Percentiles rank a stretch among this genome's conserved stretches.
These are phyloP conservation scores for Saturnispora kantuleensis DNA, from an alignment of 805 yeast genomes.

Conservation along the genomic window DNA sequence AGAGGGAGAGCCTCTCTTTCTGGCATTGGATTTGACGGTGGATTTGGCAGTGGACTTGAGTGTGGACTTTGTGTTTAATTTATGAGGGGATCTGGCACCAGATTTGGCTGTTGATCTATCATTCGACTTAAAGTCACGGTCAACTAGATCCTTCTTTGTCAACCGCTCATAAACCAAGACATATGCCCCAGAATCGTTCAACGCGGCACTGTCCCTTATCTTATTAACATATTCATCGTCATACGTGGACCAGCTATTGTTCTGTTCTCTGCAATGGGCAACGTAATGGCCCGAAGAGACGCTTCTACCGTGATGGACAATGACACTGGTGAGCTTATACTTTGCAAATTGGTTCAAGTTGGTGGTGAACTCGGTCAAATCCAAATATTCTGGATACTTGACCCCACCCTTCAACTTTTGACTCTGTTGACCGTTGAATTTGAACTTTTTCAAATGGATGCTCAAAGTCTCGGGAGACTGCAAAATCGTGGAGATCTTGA, in stretches of 20 bases:
- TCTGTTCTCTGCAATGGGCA: slow-evolving; percentile 86
- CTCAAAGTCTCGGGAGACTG: slow-evolving; percentile 83
- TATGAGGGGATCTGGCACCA: no score
- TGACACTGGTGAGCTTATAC: slow-evolving; percentile 72
- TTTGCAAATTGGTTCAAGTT: slow-evolving; percentile 35
- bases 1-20: no score
- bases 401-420: slow-evolving; percentile 85
- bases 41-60: no score
- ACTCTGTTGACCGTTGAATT: slow-evolving; percentile 67
- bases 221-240: slow-evolving; percentile 84
- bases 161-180: slow-evolving; percentile 76
- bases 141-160: slow-evolving; percentile 36
- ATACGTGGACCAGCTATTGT: slow-evolving; percentile 85
- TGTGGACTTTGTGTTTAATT: no score
- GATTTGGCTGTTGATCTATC: neutral
- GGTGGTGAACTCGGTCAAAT: slow-evolving; percentile 55
- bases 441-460: slow-evolving; percentile 83
- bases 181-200: slow-evolving; percentile 83
- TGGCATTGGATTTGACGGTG: no score
- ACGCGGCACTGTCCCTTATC: slow-evolving; percentile 61
- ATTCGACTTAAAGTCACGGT: neutral
- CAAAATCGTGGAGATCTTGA: slow-evolving; percentile 62
- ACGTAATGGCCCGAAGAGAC: slow-evolving; percentile 89
- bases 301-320: slow-evolving; percentile 91
- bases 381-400: slow-evolving; percentile 67